Conservation (phyloP, 176 grass and related monocot genomes). For the Aegilops speltoides region DNA sequence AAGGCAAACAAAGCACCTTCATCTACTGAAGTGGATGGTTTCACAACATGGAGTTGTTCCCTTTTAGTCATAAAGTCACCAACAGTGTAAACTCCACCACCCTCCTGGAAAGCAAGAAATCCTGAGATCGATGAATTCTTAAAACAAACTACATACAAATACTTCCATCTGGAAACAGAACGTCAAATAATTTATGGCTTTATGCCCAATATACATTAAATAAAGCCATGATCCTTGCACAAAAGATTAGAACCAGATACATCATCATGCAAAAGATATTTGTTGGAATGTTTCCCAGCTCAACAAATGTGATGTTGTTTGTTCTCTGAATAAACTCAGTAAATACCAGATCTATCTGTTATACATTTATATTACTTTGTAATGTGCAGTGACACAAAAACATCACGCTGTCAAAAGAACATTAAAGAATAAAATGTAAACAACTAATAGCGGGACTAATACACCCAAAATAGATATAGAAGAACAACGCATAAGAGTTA, state of each 20-base stretch:
- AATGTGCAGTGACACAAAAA: not conserved
- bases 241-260: slow-evolving; percentile 7
- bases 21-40: slow-evolving; percentile 57
- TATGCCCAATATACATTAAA: not conserved
- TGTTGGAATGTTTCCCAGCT: slow-evolving; percentile 1
- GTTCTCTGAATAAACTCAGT: not conserved
- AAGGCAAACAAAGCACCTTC: slow-evolving; percentile 38
- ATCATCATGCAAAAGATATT: not conserved
- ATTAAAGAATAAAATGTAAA: not conserved
- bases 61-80: slow-evolving; percentile 84
- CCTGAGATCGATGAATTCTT: not conserved
- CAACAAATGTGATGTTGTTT: not conserved
- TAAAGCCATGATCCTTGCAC: not conserved
- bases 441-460: not conserved
- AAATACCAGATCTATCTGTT: not conserved
- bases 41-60: slow-evolving; percentile 62
- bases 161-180: not conserved
- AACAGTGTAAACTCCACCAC: slow-evolving; percentile 53
- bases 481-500: not conserved
- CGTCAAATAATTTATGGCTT: not conserved
- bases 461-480: not conserved
- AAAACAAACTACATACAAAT: not conserved
- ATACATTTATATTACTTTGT: not conserved
- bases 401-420: not conserved
- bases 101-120: slow-evolving; percentile 45